Conservation (phyloP, 768 basidiomycete species). For the Neoboletus magnificus region DNA sequence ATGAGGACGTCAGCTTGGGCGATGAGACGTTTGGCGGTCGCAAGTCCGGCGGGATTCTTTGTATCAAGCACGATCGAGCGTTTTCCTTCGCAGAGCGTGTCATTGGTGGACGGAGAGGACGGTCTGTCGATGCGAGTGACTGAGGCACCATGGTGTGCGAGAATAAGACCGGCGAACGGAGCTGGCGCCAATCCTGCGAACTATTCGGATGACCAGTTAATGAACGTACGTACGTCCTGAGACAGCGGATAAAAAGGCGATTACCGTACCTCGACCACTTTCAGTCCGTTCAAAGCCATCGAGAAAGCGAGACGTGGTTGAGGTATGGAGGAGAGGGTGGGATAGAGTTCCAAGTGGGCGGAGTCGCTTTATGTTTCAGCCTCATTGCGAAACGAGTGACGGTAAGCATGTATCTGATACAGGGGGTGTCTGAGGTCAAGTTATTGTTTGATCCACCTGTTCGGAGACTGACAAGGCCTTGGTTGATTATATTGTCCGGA, state of each 20-base stretch:
- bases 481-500: neutral
- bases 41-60: conserved; percentile 57
- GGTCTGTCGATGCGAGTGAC: conserved; percentile 74
- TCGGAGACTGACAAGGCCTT: neutral
- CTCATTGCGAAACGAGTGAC: neutral
- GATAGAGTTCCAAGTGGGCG: neutral
- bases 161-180: conserved; percentile 72
- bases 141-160: conserved; percentile 77
- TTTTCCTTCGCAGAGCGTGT: conserved; percentile 68
- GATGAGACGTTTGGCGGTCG: conserved; percentile 55
- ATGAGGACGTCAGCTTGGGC: conserved; percentile 73
- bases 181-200: conserved; percentile 83
- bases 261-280: conserved; percentile 46
- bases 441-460: neutral
- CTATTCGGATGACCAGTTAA: conserved; percentile 32
- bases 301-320: neutral
- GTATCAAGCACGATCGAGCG: conserved; percentile 70
- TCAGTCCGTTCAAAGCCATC: conserved; percentile 50
- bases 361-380: conserved; percentile 11
- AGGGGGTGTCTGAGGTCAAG: too few relatives aligned
- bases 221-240: too few relatives aligned
- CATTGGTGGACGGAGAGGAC: conserved; percentile 36
- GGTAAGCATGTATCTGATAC: neutral
- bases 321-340: neutral
- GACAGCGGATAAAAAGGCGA: neutral